Evolutionary conservation across 768 basidiomycete species (phyloP), one percentile per base, ranked within the genome.

Genomic region (Rickenella mellea): DNA sequence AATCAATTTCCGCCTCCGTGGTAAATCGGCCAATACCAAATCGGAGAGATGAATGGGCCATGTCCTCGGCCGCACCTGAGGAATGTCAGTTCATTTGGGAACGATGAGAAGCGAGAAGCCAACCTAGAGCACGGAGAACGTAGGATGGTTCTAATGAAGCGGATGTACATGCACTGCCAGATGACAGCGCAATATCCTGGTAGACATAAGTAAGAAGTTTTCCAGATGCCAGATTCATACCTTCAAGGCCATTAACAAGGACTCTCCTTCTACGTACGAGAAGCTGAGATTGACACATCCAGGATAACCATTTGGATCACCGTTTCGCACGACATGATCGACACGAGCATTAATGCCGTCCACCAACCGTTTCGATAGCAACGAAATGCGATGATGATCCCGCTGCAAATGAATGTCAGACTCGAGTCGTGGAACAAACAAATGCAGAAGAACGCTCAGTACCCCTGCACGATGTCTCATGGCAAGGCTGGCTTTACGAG

Each of bases 21-120:
- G 94, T 98, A 63, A 99, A 99, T 17, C 96, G 80, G 20, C 96
- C 96, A 47, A 99, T 85, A 35, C 96, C 96, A 61, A 99, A 99
- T 20, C 96, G 85, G 42, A 99, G 72, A 14, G 91, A 94, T 14
- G 92, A 96, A 59, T 99, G 96, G 0, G 96, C 96, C 92, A 97
- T 96, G 55, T 98, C 96, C 59, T 99, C 96, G 21, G 92, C 91
- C 27, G 94, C 90, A 51, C 89, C 87, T 83, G 39, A 24, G 27
- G 29, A 45, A 40, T 19, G 47, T 32, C 17, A 47, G n/a, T n/a
- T 38, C 17, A 39, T 14, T 29, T 26, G 29, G 49, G 12, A 28
- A 22, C 7, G 37, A 41, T 11, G 21, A 14, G 10, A 27, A 11
- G 41, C 20, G 37, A 28, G 4, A 48, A 22, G 46, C 69, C 41